Evolutionary conservation across 768 basidiomycete species (phyloP), one percentile per base, ranked within the genome.

Genomic region (Suillus americanus): DNA sequence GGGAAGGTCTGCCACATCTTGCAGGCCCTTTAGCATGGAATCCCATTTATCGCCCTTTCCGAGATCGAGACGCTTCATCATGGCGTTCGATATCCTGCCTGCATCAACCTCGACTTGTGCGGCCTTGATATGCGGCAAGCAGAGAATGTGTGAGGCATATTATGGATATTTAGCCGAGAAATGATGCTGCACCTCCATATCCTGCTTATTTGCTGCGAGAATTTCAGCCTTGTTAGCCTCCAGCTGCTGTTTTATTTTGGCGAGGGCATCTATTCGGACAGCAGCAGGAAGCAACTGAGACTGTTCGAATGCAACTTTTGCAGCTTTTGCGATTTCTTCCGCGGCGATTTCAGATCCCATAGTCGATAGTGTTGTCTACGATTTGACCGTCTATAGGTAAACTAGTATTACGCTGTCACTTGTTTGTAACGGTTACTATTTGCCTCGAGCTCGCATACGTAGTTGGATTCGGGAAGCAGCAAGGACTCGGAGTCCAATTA

Each of bases 11-110:
- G 93, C 93, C 25, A 99, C 97, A 70, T 97, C 95, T 12, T 84
- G 72, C 45, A 99, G 84, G 18, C 97, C 97, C 67, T 93, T 87
- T 6, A 98, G 82, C 94, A 99, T 97, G 0, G 92, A 86, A 33
- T 92, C 89, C 92, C 94, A 99, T 77, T 99, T 99, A 72, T 93
- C 94, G 40, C 85, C 85, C 63, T 81, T 85, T 71, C 78, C 79
- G 62, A 94, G 84, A 73, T 97, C 94, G 30, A 99, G 82, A 23
- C 97, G 87, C 55, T 90, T 92, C n/a, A 96, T 78, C 61, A 99
- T 78, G 7, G 96, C 86, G 3, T 81, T 80, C 0, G 95, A 91
- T 83, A 99, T 93, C 16, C 86, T 87, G 0, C 95, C 96, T 0
- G 90, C 85, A 45, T 88, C 86, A 3, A 95, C 94, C 65, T 95